Evolutionary conservation across 2,329 filamentous ascomycete species (phyloP), one percentile per base, ranked within the genome.

Genomic region (Lojkania enalia): DNA sequence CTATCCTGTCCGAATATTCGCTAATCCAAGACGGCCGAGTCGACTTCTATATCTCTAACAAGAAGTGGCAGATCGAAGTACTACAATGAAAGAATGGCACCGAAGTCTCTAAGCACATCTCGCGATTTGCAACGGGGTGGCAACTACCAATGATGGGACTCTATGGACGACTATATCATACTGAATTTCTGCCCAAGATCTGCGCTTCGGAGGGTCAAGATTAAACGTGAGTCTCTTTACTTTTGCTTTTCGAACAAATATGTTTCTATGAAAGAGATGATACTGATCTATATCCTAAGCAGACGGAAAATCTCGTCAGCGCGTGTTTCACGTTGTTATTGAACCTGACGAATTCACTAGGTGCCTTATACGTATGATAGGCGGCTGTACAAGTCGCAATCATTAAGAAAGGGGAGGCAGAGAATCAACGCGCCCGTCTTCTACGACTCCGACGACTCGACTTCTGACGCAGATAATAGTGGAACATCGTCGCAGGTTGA

Each of bases 111-210:
- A 15, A 46, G 30, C 49, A 52, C 30, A 35, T 37, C n/a, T 12
- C 42, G 35, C 46, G 46, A 46, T 49, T 52, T 32, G 18, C 33
- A 18, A 32, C 18, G 20, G n/a, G 45, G 37, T 13, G 49, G 49
- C 13, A 49, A 33, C 9, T 52, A 52, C 41, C 32, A 43, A 33
- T n/a, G 20, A 23, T 49, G 46, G 49, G 20, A 41, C 18, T 43
- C 46, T 23, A 43, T 52, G 46, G 46, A 52, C 25, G 49, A 52
- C 35, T 49, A 46, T 25, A 49, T 52, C 16, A 44, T 52, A 32
- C 39, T 52, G 13, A 49, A 52, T 30, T 52, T 52, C 37, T 52
- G 49, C 27, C 20, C 46, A n/a, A 29, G 38, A 39, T 42, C 46
- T 35, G 35, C 46, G 14, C 42, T 52, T 39, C 35, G 21, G 13